These are phyloP conservation scores for Solanum pinnatisectum DNA, from an alignment of 257 asterid species.

Conservation along the genomic window DNA sequence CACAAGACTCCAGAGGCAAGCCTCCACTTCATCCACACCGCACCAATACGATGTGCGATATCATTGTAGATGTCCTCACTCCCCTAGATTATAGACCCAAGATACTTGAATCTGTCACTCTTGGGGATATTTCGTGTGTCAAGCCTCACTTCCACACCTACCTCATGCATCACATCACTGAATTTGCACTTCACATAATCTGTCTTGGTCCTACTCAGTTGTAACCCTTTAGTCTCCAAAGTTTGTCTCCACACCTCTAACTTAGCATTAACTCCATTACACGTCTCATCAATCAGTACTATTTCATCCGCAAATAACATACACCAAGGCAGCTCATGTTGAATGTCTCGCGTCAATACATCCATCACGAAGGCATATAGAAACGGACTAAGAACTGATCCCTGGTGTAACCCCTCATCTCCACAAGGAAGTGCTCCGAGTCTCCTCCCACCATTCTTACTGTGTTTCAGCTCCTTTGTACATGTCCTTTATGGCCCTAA, in stretches of 20 bases:
- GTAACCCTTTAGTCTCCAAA: neutral
- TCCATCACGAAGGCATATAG: neutral
- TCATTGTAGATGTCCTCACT: neutral
- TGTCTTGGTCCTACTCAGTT: neutral
- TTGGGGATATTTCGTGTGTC: neutral
- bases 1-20: neutral
- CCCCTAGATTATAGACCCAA: neutral
- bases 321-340: neutral
- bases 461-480: neutral
- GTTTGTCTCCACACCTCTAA: neutral
- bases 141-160: neutral
- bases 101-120: neutral
- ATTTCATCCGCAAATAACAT: neutral
- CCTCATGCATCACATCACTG: neutral
- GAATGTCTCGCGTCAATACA: neutral
- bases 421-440: neutral
- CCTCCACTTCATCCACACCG: neutral
- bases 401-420: neutral
- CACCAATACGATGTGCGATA: neutral
- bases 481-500: neutral
- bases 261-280: neutral
- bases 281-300: neutral
- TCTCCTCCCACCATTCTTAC: neutral
- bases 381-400: neutral
- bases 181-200: neutral